A percentile compares a stretch with the other conserved stretches of the same genome.
phyloP scores from a whole-genome alignment of 108 stramenopile genomes.

The Pseudonitzschia multiseries region DNA sequence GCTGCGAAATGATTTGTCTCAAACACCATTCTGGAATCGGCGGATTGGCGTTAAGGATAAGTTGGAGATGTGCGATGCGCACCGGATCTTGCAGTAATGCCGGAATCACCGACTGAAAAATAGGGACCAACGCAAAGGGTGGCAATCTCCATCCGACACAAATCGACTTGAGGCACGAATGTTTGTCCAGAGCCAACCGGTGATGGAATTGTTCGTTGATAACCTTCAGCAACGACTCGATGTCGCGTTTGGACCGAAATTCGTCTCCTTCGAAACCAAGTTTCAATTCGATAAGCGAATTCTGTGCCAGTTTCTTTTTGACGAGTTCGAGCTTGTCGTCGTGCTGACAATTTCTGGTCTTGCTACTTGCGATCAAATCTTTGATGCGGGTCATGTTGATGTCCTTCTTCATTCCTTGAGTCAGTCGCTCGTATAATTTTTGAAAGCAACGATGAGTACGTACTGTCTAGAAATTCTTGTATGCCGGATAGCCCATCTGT shows the following conservation, averaged over 20 bases:
- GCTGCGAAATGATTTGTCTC: conserved; percentile 15
- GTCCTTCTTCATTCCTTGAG: background rate
- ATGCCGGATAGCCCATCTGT: too few species aligned
- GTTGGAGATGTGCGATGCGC: conserved; percentile 18
- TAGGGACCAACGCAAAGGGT: conserved; percentile 27
- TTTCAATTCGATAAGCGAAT: conserved; percentile 23
- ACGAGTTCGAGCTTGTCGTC: conserved; percentile 6
- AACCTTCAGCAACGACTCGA: conserved; percentile 18
- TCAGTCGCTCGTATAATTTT: too few species aligned
- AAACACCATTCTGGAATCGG: conserved; percentile 22
- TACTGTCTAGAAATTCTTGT: background rate
- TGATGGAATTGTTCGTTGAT: conserved; percentile 22
- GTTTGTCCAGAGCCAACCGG: conserved; percentile 23
- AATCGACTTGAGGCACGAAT: conserved; percentile 29
- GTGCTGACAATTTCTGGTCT: background rate
- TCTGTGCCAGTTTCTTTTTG: conserved; percentile 26
- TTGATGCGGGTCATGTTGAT: background rate
- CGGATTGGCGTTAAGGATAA: conserved; percentile 16
- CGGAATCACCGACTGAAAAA: conserved; percentile 25
- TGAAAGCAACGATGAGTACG: background rate
- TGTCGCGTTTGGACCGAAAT: conserved; percentile 26
- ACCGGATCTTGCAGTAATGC: conserved; percentile 20
- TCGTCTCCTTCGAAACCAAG: conserved; percentile 33
- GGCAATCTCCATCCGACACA: conserved; percentile 36
- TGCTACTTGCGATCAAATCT: background rate